Evolutionary conservation across 2,329 filamentous ascomycete genomes (phyloP).

Genomic region (Xylaria sp.): DNA sequence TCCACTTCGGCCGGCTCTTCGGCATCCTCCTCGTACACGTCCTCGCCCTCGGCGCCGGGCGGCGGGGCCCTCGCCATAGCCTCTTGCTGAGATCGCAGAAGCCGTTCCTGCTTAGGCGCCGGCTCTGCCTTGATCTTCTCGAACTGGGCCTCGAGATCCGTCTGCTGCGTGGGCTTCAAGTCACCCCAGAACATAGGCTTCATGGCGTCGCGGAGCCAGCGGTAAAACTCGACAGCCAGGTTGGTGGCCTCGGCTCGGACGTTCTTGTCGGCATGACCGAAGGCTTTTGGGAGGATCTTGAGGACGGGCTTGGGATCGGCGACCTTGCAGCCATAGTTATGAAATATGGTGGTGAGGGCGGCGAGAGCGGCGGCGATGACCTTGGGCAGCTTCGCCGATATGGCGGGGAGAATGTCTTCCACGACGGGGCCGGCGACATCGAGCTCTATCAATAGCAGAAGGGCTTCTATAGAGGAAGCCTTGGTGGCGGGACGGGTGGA

Average conservation of each 20-base stretch:
- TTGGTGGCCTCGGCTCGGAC: slow-evolving; percentile 93
- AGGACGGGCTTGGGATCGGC: slow-evolving; percentile 93
- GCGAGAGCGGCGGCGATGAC: slow-evolving; percentile 52
- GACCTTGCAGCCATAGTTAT: slow-evolving; percentile 94
- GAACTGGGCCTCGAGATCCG: slow-evolving; percentile 92
- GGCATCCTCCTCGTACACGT: slow-evolving; percentile 66
- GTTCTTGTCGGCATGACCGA: slow-evolving; percentile 97
- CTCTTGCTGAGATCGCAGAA: slow-evolving; percentile 89
- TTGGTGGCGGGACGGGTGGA: slow-evolving; percentile 92
- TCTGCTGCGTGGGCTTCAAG: slow-evolving; percentile 93
- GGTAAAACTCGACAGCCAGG: slow-evolving; percentile 91
- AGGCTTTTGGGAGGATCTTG: slow-evolving; percentile 88
- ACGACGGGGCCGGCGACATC: slow-evolving; percentile 87
- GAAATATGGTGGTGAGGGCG: slow-evolving; percentile 84
- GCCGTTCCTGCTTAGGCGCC: slow-evolving; percentile 86
- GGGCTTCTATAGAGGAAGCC: slow-evolving; percentile 83
- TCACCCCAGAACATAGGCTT: slow-evolving; percentile 98
- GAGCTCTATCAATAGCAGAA: slow-evolving; percentile 89
- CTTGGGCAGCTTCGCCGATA: slow-evolving; percentile 55
- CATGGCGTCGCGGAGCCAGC: slow-evolving; percentile 97
- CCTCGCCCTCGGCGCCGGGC: slow-evolving; percentile 66
- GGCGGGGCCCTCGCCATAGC: slow-evolving; percentile 77
- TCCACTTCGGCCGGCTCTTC: slow-evolving; percentile 81
- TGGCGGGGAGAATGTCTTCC: slow-evolving; percentile 79
- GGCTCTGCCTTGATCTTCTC: slow-evolving; percentile 92